phyloP scores from a whole-genome alignment of 2,329 filamentous ascomycete species.

The Hypoxylon sp. region DNA sequence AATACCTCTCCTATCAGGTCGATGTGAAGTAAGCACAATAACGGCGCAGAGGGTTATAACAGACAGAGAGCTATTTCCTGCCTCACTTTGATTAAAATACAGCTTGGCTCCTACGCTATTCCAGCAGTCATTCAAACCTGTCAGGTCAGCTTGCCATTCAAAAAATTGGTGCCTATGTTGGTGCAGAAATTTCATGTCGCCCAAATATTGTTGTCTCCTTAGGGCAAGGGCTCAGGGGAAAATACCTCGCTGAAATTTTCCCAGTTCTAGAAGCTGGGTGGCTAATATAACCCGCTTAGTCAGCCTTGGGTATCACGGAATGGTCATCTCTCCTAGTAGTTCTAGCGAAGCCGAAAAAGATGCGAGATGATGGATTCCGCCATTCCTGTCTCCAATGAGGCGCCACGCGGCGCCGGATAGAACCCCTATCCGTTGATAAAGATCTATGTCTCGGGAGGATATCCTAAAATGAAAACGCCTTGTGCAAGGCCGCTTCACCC shows the following conservation, averaged over 20 bases:
- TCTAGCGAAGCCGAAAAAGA: constrained; percentile 20
- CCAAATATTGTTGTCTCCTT: not conserved
- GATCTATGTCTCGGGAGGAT: constrained; percentile 20
- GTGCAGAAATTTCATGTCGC: constrained; percentile 3
- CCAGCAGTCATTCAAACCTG: constrained; percentile 9
- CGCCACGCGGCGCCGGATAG: constrained; percentile 17
- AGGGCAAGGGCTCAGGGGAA: not conserved
- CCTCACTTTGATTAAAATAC: constrained; percentile 7
- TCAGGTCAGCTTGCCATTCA: constrained; percentile 17
- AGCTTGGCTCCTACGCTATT: constrained; percentile 13
- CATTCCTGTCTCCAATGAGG: constrained; percentile 27
- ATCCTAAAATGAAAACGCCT: constrained; percentile 10
- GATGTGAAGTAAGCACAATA: constrained; percentile 30
- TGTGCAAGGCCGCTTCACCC: constrained; percentile 4
- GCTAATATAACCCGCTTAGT: constrained; percentile 37
- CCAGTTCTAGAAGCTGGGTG: constrained; percentile 16
- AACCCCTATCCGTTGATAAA: constrained; percentile 5
- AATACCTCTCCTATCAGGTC: not conserved
- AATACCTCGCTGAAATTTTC: constrained; percentile 9
- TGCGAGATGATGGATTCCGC: constrained; percentile 23
- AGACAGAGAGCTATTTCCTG: constrained; percentile 2
- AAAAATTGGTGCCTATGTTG: constrained; percentile 10
- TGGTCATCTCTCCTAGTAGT: constrained; percentile 22
- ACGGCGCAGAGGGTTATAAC: constrained; percentile 19
- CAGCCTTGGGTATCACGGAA: constrained; percentile 36